Base-by-base conservation (phyloP, 169 alveolate genomes). In the Plasmodium malariae region DNA sequence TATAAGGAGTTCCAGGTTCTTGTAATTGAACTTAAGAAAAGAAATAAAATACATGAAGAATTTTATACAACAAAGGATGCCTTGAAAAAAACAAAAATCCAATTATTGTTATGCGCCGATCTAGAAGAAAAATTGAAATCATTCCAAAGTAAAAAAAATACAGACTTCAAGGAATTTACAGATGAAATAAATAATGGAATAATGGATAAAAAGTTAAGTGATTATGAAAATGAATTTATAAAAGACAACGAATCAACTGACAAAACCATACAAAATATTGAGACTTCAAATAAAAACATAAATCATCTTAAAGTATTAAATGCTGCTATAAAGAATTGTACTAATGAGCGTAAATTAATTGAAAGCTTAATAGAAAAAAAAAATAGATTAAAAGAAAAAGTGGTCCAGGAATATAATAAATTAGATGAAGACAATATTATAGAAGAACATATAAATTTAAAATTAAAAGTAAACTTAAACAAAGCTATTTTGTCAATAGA, bases 301-400 rank as follows among this genome's bases (percentile, higher is more conserved):
- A 28, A 19, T 49, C 26, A 26, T 19, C 62, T 71, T 19, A 49
- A 71, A 71, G 14, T 49, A 28, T 32, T 71, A 71, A 71, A 71
- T 57, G 48, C 19, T n/a, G 57, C 85, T 17, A 71, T 71, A 45
- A 71, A 71, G 6, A 68, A 30, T 3, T 71, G 68, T 57, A 21
- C 21, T 17, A 71, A 12, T 14, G 65, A 71, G n/a, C 19, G 11
- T 19, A 7, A 26, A 2, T 11, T 28, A 28, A 49, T 71, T 34
- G 85, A 71, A 17, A n/a, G 28, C 24, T 14, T 45, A 36, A 49
- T 71, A 14, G 24, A 49, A 11, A 71, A 71, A 14, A 49, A 71
- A n/a, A 48, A 45, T 21, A 14, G 36, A 11, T 32, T 71, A 26
- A 30, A 19, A 48, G 49, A 71, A 26, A 36, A 11, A 32, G 24